phyloP scores from a whole-genome alignment of 768 basidiomycete genomes.

The Chlorophyllum brunneum region DNA sequence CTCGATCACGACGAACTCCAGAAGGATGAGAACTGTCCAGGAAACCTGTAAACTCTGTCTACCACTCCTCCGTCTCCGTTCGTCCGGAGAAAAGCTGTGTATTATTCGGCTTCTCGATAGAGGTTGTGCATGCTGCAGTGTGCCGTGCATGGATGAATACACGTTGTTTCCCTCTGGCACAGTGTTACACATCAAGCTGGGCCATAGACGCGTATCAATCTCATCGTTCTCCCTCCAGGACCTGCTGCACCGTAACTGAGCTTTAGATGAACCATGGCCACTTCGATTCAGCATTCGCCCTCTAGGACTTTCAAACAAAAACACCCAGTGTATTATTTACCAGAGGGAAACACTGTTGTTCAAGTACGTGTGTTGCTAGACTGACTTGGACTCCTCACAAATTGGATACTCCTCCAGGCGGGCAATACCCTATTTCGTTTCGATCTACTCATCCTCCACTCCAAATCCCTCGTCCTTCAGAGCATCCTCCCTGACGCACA shows the following conservation, averaged over 20 bases:
- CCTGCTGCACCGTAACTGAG: no score
- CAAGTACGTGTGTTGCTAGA: slow-evolving; percentile 21
- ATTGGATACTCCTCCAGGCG: no score
- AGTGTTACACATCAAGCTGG: background rate
- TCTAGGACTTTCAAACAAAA: slow-evolving; percentile 6
- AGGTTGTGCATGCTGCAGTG: background rate
- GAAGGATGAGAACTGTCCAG: no score
- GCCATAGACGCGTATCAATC: background rate
- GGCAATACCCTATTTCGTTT: slow-evolving; percentile 49
- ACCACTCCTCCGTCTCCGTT: no score
- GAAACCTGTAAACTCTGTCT: no score
- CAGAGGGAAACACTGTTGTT: slow-evolving; percentile 29
- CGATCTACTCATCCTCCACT: slow-evolving; percentile 40
- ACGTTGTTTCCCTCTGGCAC: slow-evolving; percentile 2
- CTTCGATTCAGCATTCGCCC: background rate
- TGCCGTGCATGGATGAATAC: background rate
- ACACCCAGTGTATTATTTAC: slow-evolving; percentile 27
- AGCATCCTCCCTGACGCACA: slow-evolving; percentile 30
- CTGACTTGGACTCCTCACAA: no score
- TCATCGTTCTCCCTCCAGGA: no score
- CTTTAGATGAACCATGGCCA: background rate
- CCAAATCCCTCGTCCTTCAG: slow-evolving; percentile 30
- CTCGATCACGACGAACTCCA: background rate
- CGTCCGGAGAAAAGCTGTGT: background rate
- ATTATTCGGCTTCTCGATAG: background rate